Evolutionary conservation across 164 flowering plant species (phyloP).

Genomic region (Cinnamomum micranthum): DNA sequence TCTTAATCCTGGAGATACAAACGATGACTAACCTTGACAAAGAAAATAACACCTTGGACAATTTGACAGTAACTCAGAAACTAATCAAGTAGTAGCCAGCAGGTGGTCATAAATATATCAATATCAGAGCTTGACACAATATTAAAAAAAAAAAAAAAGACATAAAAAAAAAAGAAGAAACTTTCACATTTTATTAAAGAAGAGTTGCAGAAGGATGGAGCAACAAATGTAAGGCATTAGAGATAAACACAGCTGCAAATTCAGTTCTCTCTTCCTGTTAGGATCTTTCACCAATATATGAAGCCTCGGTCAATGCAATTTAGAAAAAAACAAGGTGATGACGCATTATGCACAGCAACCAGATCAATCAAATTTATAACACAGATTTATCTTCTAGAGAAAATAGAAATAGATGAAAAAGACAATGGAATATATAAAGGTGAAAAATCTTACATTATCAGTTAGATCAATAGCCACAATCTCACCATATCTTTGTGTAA

Average conservation of each 20-base stretch:
- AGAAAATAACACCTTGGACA: no score
- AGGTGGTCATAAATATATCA: no score
- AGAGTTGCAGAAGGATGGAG: neutral
- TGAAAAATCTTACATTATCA: slow-evolving; percentile 51
- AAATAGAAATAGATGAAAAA: slow-evolving; percentile 6
- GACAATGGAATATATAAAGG: neutral
- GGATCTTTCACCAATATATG: neutral
- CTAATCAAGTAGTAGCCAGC: no score
- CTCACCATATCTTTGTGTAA: slow-evolving; percentile 79
- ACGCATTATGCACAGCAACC: neutral
- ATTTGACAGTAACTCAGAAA: no score
- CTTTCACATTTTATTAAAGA: neutral
- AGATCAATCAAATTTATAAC: neutral
- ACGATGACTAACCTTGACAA: no score
- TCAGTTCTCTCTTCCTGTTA: neutral
- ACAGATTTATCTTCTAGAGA: slow-evolving; percentile 5
- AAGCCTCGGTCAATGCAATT: neutral
- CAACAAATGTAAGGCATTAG: neutral
- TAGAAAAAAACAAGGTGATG: neutral
- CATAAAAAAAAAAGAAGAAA: no score
- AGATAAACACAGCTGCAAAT: neutral
- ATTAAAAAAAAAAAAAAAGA: neutral
- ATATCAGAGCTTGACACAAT: no score
- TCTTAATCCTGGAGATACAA: no score
- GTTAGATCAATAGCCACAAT: slow-evolving; percentile 72